Evolutionary conservation across 306 rosid species (phyloP).

Genomic region (Mimosa bimucronata): DNA sequence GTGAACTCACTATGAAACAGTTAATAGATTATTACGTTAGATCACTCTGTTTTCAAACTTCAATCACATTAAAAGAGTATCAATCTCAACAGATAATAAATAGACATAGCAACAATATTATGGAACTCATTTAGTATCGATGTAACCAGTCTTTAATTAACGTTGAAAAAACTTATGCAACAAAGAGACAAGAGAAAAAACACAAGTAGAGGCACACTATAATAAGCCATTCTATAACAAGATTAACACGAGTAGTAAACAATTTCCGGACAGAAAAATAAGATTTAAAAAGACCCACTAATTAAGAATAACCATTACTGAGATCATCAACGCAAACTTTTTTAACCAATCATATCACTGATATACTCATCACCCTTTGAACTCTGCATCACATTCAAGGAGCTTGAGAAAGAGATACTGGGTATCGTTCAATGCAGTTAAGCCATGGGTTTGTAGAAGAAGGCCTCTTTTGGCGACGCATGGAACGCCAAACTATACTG

Average conservation of each 20-base stretch:
- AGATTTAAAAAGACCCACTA: conserved; percentile 27
- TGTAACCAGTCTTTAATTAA: conserved; percentile 23
- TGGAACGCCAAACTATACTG: conserved; percentile 81
- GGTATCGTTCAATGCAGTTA: conserved; percentile 71
- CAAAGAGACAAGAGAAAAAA: conserved; percentile 13
- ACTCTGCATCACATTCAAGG: not conserved
- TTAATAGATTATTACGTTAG: not conserved
- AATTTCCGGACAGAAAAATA: conserved; percentile 24
- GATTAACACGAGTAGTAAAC: conserved; percentile 27
- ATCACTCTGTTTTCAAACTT: not conserved
- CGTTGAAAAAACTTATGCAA: conserved; percentile 19
- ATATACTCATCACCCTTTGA: not conserved
- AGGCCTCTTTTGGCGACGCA: conserved; percentile 66
- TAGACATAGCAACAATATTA: not conserved
- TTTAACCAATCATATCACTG: conserved; percentile 4
- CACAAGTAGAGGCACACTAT: conserved; percentile 15
- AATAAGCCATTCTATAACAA: not conserved
- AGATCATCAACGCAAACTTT: conserved; percentile 30
- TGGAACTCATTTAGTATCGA: conserved; percentile 1
- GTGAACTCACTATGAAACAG: not conserved
- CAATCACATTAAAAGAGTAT: not conserved
- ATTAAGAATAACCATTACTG: conserved; percentile 27
- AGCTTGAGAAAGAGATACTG: conserved; percentile 26
- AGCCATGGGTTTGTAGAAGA: conserved; percentile 78
- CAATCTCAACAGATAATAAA: not conserved